Base-by-base conservation (phyloP, 169 alveolate species). In the Plasmodium gaboni region DNA sequence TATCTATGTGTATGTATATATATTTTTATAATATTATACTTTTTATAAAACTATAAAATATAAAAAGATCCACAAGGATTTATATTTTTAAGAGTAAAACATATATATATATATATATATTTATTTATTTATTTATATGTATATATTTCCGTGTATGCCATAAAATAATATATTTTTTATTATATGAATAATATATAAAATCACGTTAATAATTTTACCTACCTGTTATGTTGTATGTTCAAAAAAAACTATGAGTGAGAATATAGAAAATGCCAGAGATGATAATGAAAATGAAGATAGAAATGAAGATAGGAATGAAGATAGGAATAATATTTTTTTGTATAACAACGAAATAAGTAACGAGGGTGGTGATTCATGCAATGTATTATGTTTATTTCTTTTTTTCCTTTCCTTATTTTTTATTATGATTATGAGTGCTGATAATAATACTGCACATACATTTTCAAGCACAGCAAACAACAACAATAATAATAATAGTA, bases 331-430 rank as follows among this genome's bases (percentile, higher is more conserved):
- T 50, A 51, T 80, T 3, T 80, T 80, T 70, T 24, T 80, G 15
- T 80, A 80, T 60, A 59, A 26, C 26, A 42, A 15, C 17, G 85
- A 80, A 80, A 51, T n/a, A 5, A 61, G 50, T 13, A 60, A 59
- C 24, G 48, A 65, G 7, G 90, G 26, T 1, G 65, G 80, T n/a
- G 90, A 80, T 48, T 80, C 83, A 0, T 80, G 90, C 28, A 80
- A 80, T 57, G 48, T 80, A 22, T 38, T 80, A 26, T 80, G 90
- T 68, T 48, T 80, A 22, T 50, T 80, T 24, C 71, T 80, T 24
- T 69, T 80, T 28, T 80, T 80, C 57, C 67, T 80, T 67, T 67
- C 85, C 19, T 24, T 80, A 57, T 80, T 80, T 48, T 67, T 65
- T 46, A 61, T 80, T 12, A 80, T 80, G 90, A 32, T 80, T 0